Evolutionary conservation across 257 asterid species (phyloP), one percentile per base, ranked within the genome.

Genomic region (Solanum sejunctum): DNA sequence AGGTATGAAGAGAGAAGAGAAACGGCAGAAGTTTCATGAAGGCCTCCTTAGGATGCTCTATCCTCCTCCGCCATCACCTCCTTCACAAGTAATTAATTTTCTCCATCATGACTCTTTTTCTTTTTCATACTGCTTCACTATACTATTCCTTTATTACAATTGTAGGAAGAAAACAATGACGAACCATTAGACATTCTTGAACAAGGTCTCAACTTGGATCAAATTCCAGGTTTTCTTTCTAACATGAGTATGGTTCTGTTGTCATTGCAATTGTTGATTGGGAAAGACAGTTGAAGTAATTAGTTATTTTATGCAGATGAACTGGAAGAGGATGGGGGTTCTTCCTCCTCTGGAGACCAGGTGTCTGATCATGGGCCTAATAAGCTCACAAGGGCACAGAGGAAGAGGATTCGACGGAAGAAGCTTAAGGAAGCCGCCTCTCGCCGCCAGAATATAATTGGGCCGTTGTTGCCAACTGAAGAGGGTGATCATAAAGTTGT

Each of bases 361-460:
- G 86, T 84, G n/a, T 72, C 67, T 20, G 85, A 58, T 12, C 82
- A 60, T 17, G 87, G 84, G 58, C 10, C 75, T 54, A 88, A 82
- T 85, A 94, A 91, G 89, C 79, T 89, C 84, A 93, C 93, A 49
- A 90, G 98, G 89, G 95, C 98, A 16, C 94, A 93, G 85, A 92
- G 97, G 86, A 95, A 93, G 91, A 89, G 95, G 90, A 89, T 92
- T 64, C 93, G 97, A 17, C 90, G 89, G 87, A 91, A 87, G 90
- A 93, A 93, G 90, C 92, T 95, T 8, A 95, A 92, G 84, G 92
- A 91, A 90, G 86, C 88, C 10, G 85, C 90, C 60, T 81, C 90
- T 9, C 89, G 60, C 56, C 90, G 94, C 21, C 86, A 92, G 85
- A 90, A 88, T 82, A 86, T 93, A 45, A 90, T 93, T 73, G 98